Conservation (phyloP, 306 rosid species). For the Alnus rubra region DNA sequence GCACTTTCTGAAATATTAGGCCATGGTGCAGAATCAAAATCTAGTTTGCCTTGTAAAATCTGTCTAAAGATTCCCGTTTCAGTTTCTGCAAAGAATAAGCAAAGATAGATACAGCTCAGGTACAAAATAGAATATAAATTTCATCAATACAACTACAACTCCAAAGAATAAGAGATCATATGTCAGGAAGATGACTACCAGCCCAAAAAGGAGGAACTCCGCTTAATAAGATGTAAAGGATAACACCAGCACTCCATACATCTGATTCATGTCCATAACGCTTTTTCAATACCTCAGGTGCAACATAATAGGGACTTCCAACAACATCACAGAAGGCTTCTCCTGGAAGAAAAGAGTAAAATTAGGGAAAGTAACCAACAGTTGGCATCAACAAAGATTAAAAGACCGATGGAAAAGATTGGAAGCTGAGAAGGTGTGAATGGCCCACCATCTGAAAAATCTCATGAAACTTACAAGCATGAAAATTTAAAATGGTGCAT, state of each 20-base stretch:
- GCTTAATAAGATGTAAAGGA: slow-evolving; percentile 80
- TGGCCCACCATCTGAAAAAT: neutral
- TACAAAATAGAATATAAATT: slow-evolving; percentile 8
- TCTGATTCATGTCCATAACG: slow-evolving; percentile 81
- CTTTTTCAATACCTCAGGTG: slow-evolving; percentile 82
- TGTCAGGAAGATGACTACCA: slow-evolving; percentile 49
- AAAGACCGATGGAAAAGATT: slow-evolving; percentile 15
- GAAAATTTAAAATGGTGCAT: no score
- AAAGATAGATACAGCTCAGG: slow-evolving; percentile 21
- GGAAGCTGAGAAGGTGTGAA: neutral
- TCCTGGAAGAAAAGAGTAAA: slow-evolving; percentile 46
- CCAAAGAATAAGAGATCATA: slow-evolving; percentile 5
- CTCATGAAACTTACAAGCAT: neutral
- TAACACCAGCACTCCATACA: slow-evolving; percentile 97
- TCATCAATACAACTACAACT: slow-evolving; percentile 10
- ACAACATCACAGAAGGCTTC: slow-evolving; percentile 69
- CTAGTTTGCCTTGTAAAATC: slow-evolving; percentile 67
- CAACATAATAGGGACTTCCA: slow-evolving; percentile 91
- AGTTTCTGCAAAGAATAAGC: slow-evolving; percentile 52
- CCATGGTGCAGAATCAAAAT: slow-evolving; percentile 84
- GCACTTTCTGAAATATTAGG: slow-evolving; percentile 80
- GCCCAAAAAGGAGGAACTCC: slow-evolving; percentile 98
- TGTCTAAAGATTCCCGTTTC: slow-evolving; percentile 88
- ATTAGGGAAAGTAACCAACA: slow-evolving; percentile 17
- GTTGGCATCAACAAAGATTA: neutral